Evolutionary conservation across 257 asterid genomes (phyloP), one percentile per base, ranked within the genome.

Genomic region (Dorcoceras hygrometricum): DNA sequence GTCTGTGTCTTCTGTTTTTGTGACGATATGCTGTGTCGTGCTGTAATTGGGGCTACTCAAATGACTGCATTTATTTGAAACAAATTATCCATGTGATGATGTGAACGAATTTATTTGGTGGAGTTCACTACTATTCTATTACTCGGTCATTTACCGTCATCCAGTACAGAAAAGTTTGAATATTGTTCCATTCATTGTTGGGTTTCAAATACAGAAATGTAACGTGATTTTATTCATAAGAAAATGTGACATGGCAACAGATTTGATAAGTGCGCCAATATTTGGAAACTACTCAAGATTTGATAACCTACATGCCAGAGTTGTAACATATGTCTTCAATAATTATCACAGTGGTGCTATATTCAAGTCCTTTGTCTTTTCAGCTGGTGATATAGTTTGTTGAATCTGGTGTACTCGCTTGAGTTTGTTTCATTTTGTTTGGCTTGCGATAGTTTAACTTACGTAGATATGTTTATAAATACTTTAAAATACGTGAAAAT

Each of bases 361-460:
- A 27, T 27, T 50, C n/a, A n/a, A n/a, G n/a, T 12, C 3, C 2
- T 10, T 3, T 65, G 58, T 31, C 23, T 39, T 57, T 25, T 43
- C 28, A 50, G 39, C 12, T 66, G 34, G 8, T 57, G 23, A 57
- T 73, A 61, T 73, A 61, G 66, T 31, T 55, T 61, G 1, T 34
- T 1, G 3, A 34, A 14, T 39, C 50, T 10, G n/a, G 18, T 11
- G 18, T 11, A 39, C 50, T 39, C 50, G 12, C 27, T 73, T 25
- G 51, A 3, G 11, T 51, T 62, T 57, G 36, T 62, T n/a, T n/a
- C 55, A 23, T 20, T 59, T 34, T 50, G 25, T 69, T 39, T 60
- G 57, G 25, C 46, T 20, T 46, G 63, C 27, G 48, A 55, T 64
- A 62, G 62, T 58, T 50, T 31, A 48, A 34, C 43, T 34, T 34